These are phyloP conservation scores for Cicer judaicum DNA, from an alignment of 306 rosid species.

Conservation along the genomic window DNA sequence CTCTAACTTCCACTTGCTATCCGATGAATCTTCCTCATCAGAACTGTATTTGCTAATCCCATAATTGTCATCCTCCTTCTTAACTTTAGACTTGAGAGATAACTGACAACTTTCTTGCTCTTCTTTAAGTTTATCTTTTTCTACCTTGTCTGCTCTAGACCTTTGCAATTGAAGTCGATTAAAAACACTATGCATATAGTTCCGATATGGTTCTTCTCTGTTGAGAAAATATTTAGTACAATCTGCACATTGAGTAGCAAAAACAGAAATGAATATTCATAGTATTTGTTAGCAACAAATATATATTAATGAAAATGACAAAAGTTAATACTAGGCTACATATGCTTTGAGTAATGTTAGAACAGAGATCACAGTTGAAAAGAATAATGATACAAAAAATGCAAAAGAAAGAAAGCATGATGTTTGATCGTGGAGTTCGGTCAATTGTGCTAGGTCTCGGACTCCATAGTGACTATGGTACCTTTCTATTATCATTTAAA, in stretches of 20 bases:
- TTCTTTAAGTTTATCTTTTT: slow-evolving; percentile 48
- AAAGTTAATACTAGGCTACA: slow-evolving; percentile 26
- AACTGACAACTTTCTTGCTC: slow-evolving; percentile 45
- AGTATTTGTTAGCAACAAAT: slow-evolving; percentile 25
- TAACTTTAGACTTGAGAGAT: slow-evolving; percentile 48
- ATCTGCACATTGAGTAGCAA: slow-evolving; percentile 48
- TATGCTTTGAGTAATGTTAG: neutral
- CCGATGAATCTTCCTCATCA: slow-evolving; percentile 61
- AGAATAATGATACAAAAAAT: too few relatives aligned
- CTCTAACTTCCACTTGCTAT: slow-evolving; percentile 73
- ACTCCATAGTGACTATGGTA: too few relatives aligned
- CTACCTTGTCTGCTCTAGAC: slow-evolving; percentile 58
- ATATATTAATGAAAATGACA: neutral
- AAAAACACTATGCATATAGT: slow-evolving; percentile 52
- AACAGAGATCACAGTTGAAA: too few relatives aligned
- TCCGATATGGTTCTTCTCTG: slow-evolving; percentile 55
- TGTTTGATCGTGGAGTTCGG: too few relatives aligned
- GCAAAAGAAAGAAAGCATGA: too few relatives aligned
- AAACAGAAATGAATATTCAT: slow-evolving; percentile 17
- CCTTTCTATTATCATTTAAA: too few relatives aligned
- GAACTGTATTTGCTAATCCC: slow-evolving; percentile 50
- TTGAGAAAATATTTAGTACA: slow-evolving; percentile 45
- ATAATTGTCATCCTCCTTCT: slow-evolving; percentile 45
- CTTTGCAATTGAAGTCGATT: slow-evolving; percentile 60
- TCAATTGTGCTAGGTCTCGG: too few relatives aligned